Evolutionary conservation across 176 grass and related monocot species (phyloP).

Genomic region (Carex littledalei): DNA sequence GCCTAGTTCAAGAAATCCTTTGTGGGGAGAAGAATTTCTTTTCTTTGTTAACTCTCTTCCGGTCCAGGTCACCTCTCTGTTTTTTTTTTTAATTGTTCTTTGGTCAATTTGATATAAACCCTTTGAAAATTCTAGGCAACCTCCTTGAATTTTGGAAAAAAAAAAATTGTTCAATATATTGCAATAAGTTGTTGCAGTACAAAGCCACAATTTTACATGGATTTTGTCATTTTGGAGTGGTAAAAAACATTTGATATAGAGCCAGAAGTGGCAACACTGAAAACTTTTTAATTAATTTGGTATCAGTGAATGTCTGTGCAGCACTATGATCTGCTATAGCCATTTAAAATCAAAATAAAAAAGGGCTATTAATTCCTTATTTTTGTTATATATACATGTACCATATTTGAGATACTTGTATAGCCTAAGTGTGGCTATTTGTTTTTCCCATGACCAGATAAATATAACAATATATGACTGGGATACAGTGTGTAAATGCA

Average conservation of each 20-base stretch:
- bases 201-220: background rate
- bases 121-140: background rate
- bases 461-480: constrained; percentile 79
- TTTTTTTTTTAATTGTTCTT: background rate
- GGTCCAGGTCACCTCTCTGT: constrained; percentile 45
- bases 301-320: background rate
- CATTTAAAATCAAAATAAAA: background rate
- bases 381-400: background rate
- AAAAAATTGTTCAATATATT: background rate
- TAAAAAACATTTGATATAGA: background rate
- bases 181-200: background rate
- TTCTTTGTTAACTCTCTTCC: constrained; percentile 66
- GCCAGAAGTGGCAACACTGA: background rate
- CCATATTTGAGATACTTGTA: background rate
- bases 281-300: background rate
- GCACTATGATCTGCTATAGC: background rate
- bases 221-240: background rate
- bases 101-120: no score
- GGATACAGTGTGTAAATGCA: constrained; percentile 74
- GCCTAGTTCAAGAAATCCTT: constrained; percentile 67
- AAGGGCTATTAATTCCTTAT: no score
- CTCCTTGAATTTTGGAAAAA: background rate
- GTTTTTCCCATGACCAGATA: constrained; percentile 21
- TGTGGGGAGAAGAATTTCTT: constrained; percentile 89
- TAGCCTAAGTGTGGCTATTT: constrained; percentile 1